phyloP scores from a whole-genome alignment of 2,329 filamentous ascomycete genomes.

The Akanthomyces lecanii region DNA sequence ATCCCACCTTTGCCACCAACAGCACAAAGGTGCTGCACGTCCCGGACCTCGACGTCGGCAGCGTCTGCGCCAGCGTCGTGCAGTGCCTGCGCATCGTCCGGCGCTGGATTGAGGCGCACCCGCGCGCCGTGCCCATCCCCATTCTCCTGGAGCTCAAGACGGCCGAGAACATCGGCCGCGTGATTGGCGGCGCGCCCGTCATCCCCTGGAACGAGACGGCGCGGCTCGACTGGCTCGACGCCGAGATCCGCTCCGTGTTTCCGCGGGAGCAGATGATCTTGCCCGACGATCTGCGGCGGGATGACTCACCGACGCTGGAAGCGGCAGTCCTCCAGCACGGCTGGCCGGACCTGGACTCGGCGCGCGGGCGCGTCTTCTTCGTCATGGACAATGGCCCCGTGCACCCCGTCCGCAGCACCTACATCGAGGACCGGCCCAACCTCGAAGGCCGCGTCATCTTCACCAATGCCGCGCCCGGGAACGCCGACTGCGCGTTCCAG shows the following conservation, averaged over 20 bases:
- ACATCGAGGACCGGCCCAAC: slow-evolving; percentile 30
- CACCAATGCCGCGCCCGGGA: slow-evolving; percentile 43
- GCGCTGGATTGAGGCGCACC: slow-evolving; percentile 40
- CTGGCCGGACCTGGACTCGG: slow-evolving; percentile 44
- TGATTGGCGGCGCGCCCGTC: slow-evolving; percentile 32
- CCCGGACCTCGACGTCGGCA: slow-evolving; percentile 44
- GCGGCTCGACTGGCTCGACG: slow-evolving; percentile 40
- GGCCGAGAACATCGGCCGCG: slow-evolving; percentile 21
- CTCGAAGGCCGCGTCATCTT: slow-evolving; percentile 44
- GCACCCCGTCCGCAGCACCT: slow-evolving; percentile 35
- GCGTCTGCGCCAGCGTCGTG: slow-evolving; percentile 42
- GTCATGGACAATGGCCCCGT: slow-evolving; percentile 47
- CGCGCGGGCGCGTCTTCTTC: slow-evolving; percentile 44
- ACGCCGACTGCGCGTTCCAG: slow-evolving; percentile 44
- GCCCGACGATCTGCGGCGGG: slow-evolving; percentile 42
- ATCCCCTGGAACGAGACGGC: slow-evolving; percentile 40
- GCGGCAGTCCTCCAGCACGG: slow-evolving; percentile 41
- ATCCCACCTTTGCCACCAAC: slow-evolving; percentile 35
- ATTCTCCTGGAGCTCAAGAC: slow-evolving; percentile 49
- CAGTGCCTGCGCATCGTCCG: slow-evolving; percentile 41
- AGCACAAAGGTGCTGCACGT: slow-evolving; percentile 49
- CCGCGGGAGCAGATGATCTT: slow-evolving; percentile 37
- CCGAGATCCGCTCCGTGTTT: slow-evolving; percentile 44
- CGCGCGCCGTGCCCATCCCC: slow-evolving; percentile 41
- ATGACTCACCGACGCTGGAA: slow-evolving; percentile 38